Percentiles rank a stretch among this genome's conserved stretches.
Conservation (phyloP, 805 yeast genomes). For the Vanderwaltozyma tropicalis region DNA sequence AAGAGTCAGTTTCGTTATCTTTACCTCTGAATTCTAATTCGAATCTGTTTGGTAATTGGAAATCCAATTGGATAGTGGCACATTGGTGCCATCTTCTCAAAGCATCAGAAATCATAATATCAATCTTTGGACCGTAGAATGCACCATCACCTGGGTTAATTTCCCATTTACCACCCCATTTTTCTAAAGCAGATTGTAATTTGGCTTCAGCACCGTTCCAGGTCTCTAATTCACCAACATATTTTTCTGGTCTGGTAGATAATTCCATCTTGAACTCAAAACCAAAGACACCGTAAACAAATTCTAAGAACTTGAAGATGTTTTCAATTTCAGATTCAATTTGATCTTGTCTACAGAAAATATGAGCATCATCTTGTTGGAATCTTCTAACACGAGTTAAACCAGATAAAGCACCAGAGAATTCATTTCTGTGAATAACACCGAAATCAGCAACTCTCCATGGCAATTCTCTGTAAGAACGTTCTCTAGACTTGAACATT, state of each 20-base stretch:
- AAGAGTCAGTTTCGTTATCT: conserved; percentile 45
- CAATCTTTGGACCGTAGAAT: conserved; percentile 91
- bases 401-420: conserved; percentile 89
- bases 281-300: conserved; percentile 83
- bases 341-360: conserved; percentile 76
- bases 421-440: conserved; percentile 87
- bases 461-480: conserved; percentile 82
- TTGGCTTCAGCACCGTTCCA: conserved; percentile 89
- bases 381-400: conserved; percentile 87
- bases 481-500: conserved; percentile 60
- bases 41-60: conserved; percentile 94
- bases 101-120: conserved; percentile 90
- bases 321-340: conserved; percentile 61
- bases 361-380: conserved; percentile 98
- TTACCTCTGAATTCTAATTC: conserved; percentile 77
- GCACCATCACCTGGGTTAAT: conserved; percentile 97
- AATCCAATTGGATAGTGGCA: conserved; percentile 97
- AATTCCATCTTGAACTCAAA: conserved; percentile 94
- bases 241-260: conserved; percentile 95
- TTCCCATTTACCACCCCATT: conserved; percentile 88
- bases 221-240: conserved; percentile 84
- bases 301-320: conserved; percentile 76
- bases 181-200: conserved; percentile 71
- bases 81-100: conserved; percentile 96
- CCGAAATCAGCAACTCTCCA: conserved; percentile 80